Conservation (phyloP, 2,329 filamentous ascomycete species). For the Lasiodiplodia theobromae region DNA sequence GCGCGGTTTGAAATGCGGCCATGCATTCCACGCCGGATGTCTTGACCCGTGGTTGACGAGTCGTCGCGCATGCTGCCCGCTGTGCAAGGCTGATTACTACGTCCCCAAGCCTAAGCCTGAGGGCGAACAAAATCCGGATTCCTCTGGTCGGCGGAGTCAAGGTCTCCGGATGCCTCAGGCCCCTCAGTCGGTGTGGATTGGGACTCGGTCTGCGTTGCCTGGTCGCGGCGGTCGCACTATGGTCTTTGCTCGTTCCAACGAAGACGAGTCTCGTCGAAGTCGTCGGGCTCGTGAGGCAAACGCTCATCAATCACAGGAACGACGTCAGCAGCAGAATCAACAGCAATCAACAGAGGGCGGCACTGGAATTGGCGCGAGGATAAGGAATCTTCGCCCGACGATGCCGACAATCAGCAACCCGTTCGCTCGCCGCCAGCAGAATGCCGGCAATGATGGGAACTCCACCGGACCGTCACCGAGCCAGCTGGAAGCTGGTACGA, state of each 20-base stretch:
- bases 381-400: constrained; percentile 10
- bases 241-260: constrained; percentile 34
- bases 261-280: constrained; percentile 7
- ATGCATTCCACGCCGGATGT: constrained; percentile 95
- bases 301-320: constrained; percentile 32
- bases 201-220: constrained; percentile 39
- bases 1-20: constrained; percentile 92
- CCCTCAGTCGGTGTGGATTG: constrained; percentile 44
- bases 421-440: constrained; percentile 37
- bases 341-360: neutral
- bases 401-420: constrained; percentile 34
- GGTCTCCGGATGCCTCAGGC: constrained; percentile 41
- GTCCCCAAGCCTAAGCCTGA: constrained; percentile 85
- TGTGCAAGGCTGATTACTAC: constrained; percentile 98
- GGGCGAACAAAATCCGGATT: constrained; percentile 47
- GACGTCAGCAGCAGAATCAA: constrained; percentile 1
- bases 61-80: constrained; percentile 90
- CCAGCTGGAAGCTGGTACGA: constrained; percentile 32
- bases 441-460: constrained; percentile 27
- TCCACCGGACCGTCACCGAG: constrained; percentile 29
- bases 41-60: constrained; percentile 97
- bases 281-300: constrained; percentile 29
- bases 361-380: constrained; percentile 31
- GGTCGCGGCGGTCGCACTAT: constrained; percentile 44
- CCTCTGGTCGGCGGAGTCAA: constrained; percentile 40